Evolutionary conservation across 2,329 filamentous ascomycete species (phyloP).

Genomic region (Metarhizium guizhouense): DNA sequence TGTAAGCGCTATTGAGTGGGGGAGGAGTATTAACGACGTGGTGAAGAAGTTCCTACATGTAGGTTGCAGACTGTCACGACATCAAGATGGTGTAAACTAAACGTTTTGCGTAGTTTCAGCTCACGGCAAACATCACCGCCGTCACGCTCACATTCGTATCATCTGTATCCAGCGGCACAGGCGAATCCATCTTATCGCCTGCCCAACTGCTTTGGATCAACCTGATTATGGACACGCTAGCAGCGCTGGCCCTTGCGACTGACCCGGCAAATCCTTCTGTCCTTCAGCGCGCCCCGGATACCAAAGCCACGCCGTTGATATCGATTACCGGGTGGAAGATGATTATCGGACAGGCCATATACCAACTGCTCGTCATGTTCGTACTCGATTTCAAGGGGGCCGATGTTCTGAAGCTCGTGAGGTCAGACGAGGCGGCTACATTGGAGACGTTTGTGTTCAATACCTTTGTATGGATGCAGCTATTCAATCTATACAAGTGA

Average conservation of each 20-base stretch:
- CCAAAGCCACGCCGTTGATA: conserved; percentile 63
- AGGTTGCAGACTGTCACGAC: neutral
- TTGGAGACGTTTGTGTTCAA: conserved; percentile 58
- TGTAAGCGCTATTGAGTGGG: conserved; percentile 58
- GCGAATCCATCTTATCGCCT: conserved; percentile 51
- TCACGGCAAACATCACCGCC: conserved; percentile 63
- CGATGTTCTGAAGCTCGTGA: conserved; percentile 42
- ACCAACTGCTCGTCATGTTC: conserved; percentile 48
- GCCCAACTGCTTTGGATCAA: conserved; percentile 63
- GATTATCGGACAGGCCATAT: conserved; percentile 53
- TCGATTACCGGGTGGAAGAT: conserved; percentile 58
- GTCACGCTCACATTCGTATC: conserved; percentile 59
- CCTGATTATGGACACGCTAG: conserved; percentile 62
- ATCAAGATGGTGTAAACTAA: neutral
- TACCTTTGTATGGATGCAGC: conserved; percentile 64
- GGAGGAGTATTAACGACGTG: conserved; percentile 57
- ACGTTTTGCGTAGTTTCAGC: conserved; percentile 37
- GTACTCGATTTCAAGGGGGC: conserved; percentile 50
- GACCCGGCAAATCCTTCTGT: conserved; percentile 50
- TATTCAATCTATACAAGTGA: conserved; percentile 43
- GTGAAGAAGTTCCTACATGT: conserved; percentile 60
- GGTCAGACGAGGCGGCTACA: conserved; percentile 32
- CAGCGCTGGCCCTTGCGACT: conserved; percentile 55
- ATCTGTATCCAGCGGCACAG: conserved; percentile 45
- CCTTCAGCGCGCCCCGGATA: conserved; percentile 42